These are phyloP conservation scores for Trypanosomatidae sp. DNA, from an alignment of 208 protist species.

Conservation along the genomic window DNA sequence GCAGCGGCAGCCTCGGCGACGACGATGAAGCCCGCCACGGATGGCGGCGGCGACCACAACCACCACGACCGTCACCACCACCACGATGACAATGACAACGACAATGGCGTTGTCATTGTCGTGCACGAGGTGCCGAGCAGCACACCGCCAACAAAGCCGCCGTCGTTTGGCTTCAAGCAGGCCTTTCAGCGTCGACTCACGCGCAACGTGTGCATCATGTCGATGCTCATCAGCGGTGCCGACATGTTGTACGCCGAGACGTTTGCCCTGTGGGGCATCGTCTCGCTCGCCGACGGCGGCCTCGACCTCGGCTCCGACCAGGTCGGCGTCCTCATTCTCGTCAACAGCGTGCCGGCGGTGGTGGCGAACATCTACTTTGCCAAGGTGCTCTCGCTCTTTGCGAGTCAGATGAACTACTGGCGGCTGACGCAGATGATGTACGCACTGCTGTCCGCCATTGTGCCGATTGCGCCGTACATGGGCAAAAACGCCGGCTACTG, in stretches of 20 bases:
- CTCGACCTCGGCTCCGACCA: slow-evolving; percentile 10
- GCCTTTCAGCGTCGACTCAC: slow-evolving; percentile 23
- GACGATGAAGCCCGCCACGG: neutral
- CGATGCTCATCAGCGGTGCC: slow-evolving; percentile 39
- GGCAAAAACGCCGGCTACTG: slow-evolving; percentile 7
- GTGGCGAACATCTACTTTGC: slow-evolving; percentile 40
- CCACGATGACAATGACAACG: neutral
- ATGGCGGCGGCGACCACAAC: neutral
- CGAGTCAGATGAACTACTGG: slow-evolving; percentile 29
- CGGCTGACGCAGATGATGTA: slow-evolving; percentile 13
- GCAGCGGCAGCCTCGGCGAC: too few relatives aligned
- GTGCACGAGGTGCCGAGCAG: neutral
- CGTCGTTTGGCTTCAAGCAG: slow-evolving; percentile 42
- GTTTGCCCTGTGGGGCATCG: slow-evolving; percentile 48
- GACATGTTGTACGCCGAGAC: slow-evolving; percentile 50
- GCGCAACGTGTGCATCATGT: slow-evolving; percentile 37
- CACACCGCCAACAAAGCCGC: slow-evolving; percentile 4
- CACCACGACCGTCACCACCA: neutral
- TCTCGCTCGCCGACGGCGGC: slow-evolving; percentile 11
- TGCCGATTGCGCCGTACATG: slow-evolving; percentile 18
- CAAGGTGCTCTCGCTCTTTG: slow-evolving; percentile 6
- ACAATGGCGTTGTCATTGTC: neutral
- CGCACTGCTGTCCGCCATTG: slow-evolving; percentile 9
- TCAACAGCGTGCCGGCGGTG: slow-evolving; percentile 26
- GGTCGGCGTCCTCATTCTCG: slow-evolving; percentile 27